Percentiles rank a stretch among this genome's conserved stretches.
phyloP scores from a whole-genome alignment of 331 rosid species.

The Erythrophleum ivorense region DNA sequence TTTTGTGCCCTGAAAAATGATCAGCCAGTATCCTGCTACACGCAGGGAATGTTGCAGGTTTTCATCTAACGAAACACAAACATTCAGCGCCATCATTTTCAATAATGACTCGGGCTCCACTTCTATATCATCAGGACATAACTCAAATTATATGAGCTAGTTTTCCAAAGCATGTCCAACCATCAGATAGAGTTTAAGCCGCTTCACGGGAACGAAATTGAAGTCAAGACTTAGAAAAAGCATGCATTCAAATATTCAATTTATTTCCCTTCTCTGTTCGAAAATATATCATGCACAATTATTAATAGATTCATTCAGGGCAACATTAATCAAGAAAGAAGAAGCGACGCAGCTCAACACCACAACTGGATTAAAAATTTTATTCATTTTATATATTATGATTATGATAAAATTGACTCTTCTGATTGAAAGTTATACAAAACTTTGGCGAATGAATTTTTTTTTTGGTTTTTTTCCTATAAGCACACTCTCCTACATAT shows the following conservation, averaged over 20 bases:
- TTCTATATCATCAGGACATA: not conserved
- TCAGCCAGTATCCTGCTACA: not conserved
- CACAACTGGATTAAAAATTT: not conserved
- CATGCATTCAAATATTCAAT: not conserved
- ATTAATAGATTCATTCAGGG: not conserved
- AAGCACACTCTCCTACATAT: too few species aligned
- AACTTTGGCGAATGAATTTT: too few species aligned
- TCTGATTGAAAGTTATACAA: too few species aligned
- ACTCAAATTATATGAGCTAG: not conserved
- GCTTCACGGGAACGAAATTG: not conserved
- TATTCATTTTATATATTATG: too few species aligned
- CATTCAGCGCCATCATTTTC: not conserved
- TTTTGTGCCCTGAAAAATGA: not conserved
- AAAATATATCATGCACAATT: not conserved
- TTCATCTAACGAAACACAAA: not conserved
- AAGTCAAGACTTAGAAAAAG: not conserved
- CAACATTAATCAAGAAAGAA: not conserved
- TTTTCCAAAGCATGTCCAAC: not conserved
- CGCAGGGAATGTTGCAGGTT: not conserved
- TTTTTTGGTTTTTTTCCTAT: too few species aligned
- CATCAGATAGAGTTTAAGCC: not conserved
- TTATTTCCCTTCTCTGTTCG: not conserved
- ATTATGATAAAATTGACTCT: too few species aligned
- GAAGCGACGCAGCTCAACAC: not conserved
- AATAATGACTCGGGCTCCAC: not conserved